These are phyloP conservation scores for Cystobasidium ongulense DNA, from an alignment of 768 basidiomycete species.

Conservation along the genomic window DNA sequence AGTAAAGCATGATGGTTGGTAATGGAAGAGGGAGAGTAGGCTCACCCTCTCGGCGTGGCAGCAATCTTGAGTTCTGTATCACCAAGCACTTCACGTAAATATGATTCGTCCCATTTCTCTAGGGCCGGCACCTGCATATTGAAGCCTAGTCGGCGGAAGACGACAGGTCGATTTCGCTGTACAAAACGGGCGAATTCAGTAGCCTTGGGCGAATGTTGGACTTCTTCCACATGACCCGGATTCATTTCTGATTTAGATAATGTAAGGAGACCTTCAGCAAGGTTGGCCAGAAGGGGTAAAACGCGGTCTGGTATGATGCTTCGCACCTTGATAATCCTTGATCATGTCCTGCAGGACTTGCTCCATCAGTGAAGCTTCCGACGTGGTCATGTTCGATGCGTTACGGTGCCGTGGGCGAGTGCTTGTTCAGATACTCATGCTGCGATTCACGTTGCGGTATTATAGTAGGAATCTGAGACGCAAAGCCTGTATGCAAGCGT, in stretches of 20 bases:
- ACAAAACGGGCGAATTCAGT: conserved; percentile 16
- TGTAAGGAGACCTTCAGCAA: background rate
- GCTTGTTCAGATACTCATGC: too few species aligned
- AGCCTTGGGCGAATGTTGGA: background rate
- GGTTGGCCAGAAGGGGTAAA: background rate
- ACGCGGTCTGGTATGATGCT: too few species aligned
- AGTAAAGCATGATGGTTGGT: background rate
- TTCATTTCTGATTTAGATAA: conserved; percentile 5
- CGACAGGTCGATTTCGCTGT: conserved; percentile 17
- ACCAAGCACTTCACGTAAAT: background rate
- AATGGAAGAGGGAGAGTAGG: background rate
- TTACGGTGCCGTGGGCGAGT: too few species aligned
- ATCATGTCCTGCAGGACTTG: background rate
- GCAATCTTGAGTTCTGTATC: conserved; percentile 4
- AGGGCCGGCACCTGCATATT: background rate
- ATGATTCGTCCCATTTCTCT: background rate
- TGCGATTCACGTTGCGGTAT: too few species aligned
- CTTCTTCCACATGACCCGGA: conserved; percentile 21
- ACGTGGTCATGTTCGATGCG: too few species aligned
- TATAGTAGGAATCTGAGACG: too few species aligned
- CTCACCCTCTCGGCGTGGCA: conserved; percentile 19
- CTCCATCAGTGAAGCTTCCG: too few species aligned
- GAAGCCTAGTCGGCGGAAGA: conserved; percentile 13
- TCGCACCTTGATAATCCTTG: conserved; percentile 23
- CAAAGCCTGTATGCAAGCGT: too few species aligned